Evolutionary conservation across 306 rosid genomes (phyloP).

Genomic region (Glycine latifolia): DNA sequence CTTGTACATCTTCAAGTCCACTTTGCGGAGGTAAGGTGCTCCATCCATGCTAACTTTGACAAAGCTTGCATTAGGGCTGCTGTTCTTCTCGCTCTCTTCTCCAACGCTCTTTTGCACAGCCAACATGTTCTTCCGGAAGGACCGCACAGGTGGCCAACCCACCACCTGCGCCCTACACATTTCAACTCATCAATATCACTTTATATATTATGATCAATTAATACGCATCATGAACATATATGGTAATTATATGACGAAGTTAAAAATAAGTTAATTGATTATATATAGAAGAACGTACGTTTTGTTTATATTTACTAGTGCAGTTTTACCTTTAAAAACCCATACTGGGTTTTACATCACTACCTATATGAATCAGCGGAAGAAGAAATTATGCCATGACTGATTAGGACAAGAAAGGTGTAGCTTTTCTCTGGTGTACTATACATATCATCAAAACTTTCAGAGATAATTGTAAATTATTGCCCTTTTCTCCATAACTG

Average conservation of each 20-base stretch:
- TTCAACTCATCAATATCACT: too few relatives aligned
- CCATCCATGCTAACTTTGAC: conserved; percentile 98
- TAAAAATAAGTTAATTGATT: too few relatives aligned
- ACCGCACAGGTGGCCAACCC: conserved; percentile 97
- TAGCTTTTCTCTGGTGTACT: conserved; percentile 27
- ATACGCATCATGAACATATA: too few relatives aligned
- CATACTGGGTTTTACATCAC: too few relatives aligned
- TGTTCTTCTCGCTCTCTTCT: conserved; percentile 33
- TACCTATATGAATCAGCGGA: too few relatives aligned
- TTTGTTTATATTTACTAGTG: too few relatives aligned
- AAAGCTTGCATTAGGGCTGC: conserved; percentile 53
- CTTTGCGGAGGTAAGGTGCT: conserved; percentile 93
- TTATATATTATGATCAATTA: too few relatives aligned
- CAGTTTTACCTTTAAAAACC: too few relatives aligned
- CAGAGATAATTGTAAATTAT: conserved; percentile 5
- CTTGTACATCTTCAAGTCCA: conserved; percentile 69
- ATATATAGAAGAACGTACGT: too few relatives aligned
- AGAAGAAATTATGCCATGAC: conserved; percentile 1
- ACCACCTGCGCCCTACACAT: conserved; percentile 79
- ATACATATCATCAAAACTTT: conserved; percentile 12
- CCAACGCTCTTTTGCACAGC: conserved; percentile 56
- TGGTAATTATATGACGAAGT: too few relatives aligned
- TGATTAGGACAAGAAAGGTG: conserved; percentile 7
- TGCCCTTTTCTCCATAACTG: conserved; percentile 16
- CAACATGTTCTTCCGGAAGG: conserved; percentile 75